These are phyloP conservation scores for Penicillium sp. DNA, from an alignment of 2,329 filamentous ascomycete species.

Conservation along the genomic window DNA sequence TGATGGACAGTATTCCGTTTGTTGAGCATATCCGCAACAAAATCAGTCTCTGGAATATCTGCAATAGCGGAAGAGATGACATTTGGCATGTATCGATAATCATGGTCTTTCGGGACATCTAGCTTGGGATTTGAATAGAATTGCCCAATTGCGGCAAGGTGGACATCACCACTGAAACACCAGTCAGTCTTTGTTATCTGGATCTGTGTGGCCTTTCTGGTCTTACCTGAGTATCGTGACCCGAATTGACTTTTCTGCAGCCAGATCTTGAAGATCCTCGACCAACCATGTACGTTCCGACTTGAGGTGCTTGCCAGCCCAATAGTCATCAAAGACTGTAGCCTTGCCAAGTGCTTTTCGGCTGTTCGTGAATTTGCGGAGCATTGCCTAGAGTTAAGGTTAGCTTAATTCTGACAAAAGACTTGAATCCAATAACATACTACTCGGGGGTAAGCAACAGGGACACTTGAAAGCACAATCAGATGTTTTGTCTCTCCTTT, in stretches of 20 bases:
- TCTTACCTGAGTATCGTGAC: constrained; percentile 77
- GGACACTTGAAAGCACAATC: constrained; percentile 81
- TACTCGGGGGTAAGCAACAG: constrained; percentile 75
- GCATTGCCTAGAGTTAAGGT: constrained; percentile 56
- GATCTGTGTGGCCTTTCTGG: neutral
- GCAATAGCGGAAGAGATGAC: constrained; percentile 91
- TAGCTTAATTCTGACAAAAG: constrained; percentile 27
- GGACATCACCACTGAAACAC: constrained; percentile 74
- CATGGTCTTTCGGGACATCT: constrained; percentile 78
- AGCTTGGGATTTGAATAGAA: constrained; percentile 92
- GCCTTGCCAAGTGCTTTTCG: constrained; percentile 81
- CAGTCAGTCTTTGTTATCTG: neutral
- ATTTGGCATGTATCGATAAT: constrained; percentile 97
- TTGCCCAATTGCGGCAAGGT: constrained; percentile 76
- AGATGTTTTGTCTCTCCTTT: constrained; percentile 86
- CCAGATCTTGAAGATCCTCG: constrained; percentile 87
- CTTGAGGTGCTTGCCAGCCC: constrained; percentile 95
- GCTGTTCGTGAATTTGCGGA: constrained; percentile 73
- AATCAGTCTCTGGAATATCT: constrained; percentile 82
- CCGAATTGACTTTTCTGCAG: constrained; percentile 86
- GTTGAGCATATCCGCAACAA: constrained; percentile 89
- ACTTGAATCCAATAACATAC: constrained; percentile 50
- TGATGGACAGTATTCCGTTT: constrained; percentile 78
- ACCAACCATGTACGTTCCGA: constrained; percentile 81
- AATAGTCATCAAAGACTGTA: constrained; percentile 89